Base-by-base conservation (phyloP, 2,329 filamentous ascomycete genomes). In the Colletotrichum trifolii region DNA sequence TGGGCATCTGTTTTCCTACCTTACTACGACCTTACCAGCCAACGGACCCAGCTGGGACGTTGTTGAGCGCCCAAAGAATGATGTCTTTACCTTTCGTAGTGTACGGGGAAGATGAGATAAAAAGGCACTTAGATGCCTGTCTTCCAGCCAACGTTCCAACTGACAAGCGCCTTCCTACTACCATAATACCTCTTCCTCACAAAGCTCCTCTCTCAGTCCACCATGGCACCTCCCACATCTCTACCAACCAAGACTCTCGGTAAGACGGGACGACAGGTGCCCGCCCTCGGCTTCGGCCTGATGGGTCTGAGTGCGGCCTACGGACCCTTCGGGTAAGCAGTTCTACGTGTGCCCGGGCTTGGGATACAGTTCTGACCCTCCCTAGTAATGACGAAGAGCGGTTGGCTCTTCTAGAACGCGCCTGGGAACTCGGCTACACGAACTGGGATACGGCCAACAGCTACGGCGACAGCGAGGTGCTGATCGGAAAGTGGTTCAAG, bases 371-470 rank as follows among this genome's bases (percentile, higher is more conserved):
- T 49, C 6, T 0, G 25, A 6, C 7, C n/a, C 35, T 55, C 2
- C 47, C 8, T 12, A n/a, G 64, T 69, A n/a, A 70, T 2, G 83
- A 87, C 36, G 73, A 79, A 25, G 82, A 86, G 64, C 81, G 83
- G 3, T 77, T 87, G 61, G 78, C 78, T 4, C 69, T 87, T 2
- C 80, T 88, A 17, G 83, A 87, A 70, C 78, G 77, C 11, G 80
- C 80, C 3, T 82, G 82, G 73, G 81, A 82, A 35, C 68, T 81
- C 2, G 86, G 86, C 54, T 79, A 81, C 53, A 78, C 77, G 10
- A 81, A 82, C 71, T 87, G 84, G 84, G 85, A 87, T 66, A 80
- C 79, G 6, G 76, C 78, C 36, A 75, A 83, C 54, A 73, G 74
- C 25, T 85, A 86, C 66, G 80, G 74, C 42, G 81, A 83, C 66